These are phyloP conservation scores for Candida michaelii DNA, from an alignment of 805 yeast genomes.

Conservation along the genomic window DNA sequence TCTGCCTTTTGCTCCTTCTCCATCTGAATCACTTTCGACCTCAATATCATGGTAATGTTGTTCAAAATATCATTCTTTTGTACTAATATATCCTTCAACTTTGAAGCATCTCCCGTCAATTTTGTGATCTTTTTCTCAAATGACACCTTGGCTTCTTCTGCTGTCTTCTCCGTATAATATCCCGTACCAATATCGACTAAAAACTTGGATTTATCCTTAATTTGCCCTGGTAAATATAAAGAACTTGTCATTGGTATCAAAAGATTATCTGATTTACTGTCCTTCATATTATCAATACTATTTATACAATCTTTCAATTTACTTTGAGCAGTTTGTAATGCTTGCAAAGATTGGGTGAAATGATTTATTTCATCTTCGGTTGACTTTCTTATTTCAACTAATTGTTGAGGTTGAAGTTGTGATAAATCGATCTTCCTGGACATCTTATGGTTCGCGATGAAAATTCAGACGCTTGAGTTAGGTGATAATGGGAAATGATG, in stretches of 20 bases:
- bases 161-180: slow-evolving; percentile 80
- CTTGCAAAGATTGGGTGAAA: slow-evolving; percentile 77
- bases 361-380: slow-evolving; percentile 86
- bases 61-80: slow-evolving; percentile 69
- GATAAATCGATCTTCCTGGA: slow-evolving; percentile 54
- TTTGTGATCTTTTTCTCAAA: slow-evolving; percentile 74
- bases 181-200: slow-evolving; percentile 97
- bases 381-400: slow-evolving; percentile 77
- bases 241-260: slow-evolving; percentile 89
- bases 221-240: slow-evolving; percentile 82
- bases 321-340: slow-evolving; percentile 76
- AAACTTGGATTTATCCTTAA: slow-evolving; percentile 63
- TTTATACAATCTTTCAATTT: slow-evolving; percentile 80
- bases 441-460: slow-evolving; percentile 2
- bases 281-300: slow-evolving; percentile 60
- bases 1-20: slow-evolving; percentile 27
- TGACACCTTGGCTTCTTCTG: slow-evolving; percentile 64
- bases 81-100: slow-evolving; percentile 70
- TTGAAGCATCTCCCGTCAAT: slow-evolving; percentile 67
- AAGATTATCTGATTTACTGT: slow-evolving; percentile 44
- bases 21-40: slow-evolving; percentile 51
- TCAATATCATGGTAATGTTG: slow-evolving; percentile 57
- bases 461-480: neutral
- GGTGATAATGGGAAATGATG: slow-evolving; percentile 52
- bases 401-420: slow-evolving; percentile 77